These are phyloP conservation scores for Pleurotus tuoliensis DNA, from an alignment of 768 basidiomycete genomes.

Conservation along the genomic window DNA sequence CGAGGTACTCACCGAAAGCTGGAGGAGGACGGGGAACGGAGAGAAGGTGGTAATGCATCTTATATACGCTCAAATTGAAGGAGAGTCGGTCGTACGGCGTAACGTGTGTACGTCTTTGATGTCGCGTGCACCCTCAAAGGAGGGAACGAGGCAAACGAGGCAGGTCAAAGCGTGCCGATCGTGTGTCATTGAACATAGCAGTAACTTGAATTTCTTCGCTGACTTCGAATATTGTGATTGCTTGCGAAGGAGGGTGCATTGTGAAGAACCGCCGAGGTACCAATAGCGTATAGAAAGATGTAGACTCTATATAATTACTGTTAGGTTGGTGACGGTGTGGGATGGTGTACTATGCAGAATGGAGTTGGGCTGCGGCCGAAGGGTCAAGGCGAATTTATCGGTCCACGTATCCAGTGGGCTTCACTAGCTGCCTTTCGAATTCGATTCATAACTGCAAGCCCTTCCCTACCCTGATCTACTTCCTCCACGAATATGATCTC, in stretches of 20 bases:
- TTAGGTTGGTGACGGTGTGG: too few relatives aligned
- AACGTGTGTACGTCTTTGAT: constrained; percentile 1
- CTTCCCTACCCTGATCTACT: constrained; percentile 73
- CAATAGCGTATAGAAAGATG: too few relatives aligned
- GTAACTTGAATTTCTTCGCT: too few relatives aligned
- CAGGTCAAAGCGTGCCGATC: not conserved
- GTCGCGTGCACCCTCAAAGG: not conserved
- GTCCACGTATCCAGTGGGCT: not conserved
- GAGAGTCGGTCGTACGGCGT: not conserved
- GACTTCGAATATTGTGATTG: too few relatives aligned
- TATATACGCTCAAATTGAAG: not conserved
- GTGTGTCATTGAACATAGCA: not conserved
- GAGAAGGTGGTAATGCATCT: not conserved
- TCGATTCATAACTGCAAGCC: constrained; percentile 93
- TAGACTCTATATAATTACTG: too few relatives aligned
- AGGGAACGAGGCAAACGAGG: constrained; percentile 1
- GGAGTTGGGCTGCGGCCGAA: not conserved
- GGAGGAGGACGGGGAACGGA: too few relatives aligned
- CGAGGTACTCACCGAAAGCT: too few relatives aligned
- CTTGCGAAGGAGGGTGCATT: too few relatives aligned
- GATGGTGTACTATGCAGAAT: not conserved
- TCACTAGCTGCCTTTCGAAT: constrained; percentile 85
- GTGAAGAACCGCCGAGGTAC: too few relatives aligned
- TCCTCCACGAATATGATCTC: constrained; percentile 86
- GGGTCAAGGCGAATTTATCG: too few relatives aligned